These are phyloP conservation scores for Triticum monococcum DNA, from an alignment of 176 grass and related monocot species.

Conservation along the genomic window DNA sequence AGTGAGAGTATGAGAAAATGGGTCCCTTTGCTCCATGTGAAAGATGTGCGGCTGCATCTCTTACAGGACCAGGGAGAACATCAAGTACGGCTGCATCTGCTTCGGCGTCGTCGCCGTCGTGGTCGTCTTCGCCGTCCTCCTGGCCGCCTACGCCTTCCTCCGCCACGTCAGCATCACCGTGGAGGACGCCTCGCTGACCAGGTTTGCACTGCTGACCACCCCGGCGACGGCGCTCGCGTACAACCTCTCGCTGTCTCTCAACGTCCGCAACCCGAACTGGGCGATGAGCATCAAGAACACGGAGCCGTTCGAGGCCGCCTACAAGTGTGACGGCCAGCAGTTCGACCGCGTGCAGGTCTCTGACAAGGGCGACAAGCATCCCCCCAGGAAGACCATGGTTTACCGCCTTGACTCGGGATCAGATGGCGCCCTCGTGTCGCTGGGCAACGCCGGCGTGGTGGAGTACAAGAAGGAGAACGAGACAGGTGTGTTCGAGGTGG, in stretches of 20 bases:
- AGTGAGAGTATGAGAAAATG: no score
- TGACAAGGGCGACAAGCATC: not conserved
- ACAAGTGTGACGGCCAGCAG: slow-evolving; percentile 23
- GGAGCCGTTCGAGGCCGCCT: slow-evolving; percentile 27
- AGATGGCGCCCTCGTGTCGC: not conserved
- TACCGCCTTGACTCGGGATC: not conserved
- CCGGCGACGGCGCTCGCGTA: not conserved
- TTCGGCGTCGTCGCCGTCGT: not conserved
- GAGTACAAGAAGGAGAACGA: slow-evolving; percentile 39
- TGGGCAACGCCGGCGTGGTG: slow-evolving; percentile 23
- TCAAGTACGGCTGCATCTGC: no score
- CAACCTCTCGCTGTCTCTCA: slow-evolving; percentile 14
- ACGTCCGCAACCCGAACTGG: slow-evolving; percentile 43
- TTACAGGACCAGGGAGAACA: no score
- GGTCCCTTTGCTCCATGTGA: no score
- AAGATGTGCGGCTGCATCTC: no score
- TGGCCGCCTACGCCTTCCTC: not conserved
- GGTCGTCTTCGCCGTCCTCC: not conserved
- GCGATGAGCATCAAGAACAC: slow-evolving; percentile 30
- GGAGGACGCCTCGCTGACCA: not conserved
- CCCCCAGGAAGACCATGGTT: slow-evolving; percentile 16
- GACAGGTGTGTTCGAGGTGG: slow-evolving; percentile 35
- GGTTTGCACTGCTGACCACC: slow-evolving; percentile 14
- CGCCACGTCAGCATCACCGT: not conserved
- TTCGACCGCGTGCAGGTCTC: not conserved